phyloP scores from a whole-genome alignment of 2,329 filamentous ascomycete genomes.

The Ceratocystis diversiconidia region DNA sequence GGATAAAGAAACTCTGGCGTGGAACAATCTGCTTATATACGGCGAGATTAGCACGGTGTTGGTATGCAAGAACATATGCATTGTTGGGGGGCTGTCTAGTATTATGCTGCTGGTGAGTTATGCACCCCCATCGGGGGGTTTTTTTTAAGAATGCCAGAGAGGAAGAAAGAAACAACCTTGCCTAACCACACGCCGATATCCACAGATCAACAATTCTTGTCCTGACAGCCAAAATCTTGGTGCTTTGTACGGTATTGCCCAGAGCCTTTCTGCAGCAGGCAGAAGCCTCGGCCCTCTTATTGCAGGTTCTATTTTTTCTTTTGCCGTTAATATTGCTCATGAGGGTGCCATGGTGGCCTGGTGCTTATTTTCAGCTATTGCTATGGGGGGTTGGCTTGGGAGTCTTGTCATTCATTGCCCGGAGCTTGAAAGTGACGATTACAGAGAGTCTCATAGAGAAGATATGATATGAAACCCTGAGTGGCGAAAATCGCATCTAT shows the following conservation, averaged over 20 bases:
- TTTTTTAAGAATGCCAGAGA: neutral
- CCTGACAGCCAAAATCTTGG: constrained; percentile 49
- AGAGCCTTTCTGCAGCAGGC: constrained; percentile 82
- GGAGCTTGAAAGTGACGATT: constrained; percentile 46
- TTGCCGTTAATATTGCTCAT: constrained; percentile 53
- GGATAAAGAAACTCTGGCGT: neutral
- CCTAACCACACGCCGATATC: neutral
- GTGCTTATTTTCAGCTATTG: constrained; percentile 72
- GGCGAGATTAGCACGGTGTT: constrained; percentile 66
- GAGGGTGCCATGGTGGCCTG: constrained; percentile 80
- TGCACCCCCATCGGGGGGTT: neutral
- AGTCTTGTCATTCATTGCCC: constrained; percentile 62
- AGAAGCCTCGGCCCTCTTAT: constrained; percentile 79
- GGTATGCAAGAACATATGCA: constrained; percentile 77
- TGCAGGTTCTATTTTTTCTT: constrained; percentile 72
- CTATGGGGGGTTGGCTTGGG: constrained; percentile 64
- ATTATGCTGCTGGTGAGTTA: constrained; percentile 65
- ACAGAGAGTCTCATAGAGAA: constrained; percentile 12
- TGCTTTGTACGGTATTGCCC: constrained; percentile 82
- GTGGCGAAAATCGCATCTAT: too few species aligned
- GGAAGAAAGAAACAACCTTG: neutral
- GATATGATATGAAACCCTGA: too few species aligned
- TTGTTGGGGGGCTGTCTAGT: constrained; percentile 79
- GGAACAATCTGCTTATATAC: constrained; percentile 52
- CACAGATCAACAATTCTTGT: constrained; percentile 14